phyloP scores from a whole-genome alignment of 805 yeast genomes.

The Candida ficus region DNA sequence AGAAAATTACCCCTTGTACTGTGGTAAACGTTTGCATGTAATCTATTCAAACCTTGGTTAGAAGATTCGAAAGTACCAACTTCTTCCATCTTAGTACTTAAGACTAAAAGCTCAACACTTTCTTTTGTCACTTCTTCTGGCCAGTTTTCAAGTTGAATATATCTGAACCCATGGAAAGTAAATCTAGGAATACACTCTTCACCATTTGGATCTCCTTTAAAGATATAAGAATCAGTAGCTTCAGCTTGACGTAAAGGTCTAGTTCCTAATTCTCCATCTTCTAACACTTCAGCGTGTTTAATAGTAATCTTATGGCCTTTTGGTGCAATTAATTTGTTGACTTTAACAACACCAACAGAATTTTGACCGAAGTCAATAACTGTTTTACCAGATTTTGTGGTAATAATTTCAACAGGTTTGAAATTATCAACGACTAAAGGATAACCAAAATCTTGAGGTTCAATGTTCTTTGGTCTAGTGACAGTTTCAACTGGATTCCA shows the following conservation, averaged over 20 bases:
- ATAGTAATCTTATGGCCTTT: conserved; percentile 9
- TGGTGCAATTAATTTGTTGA: conserved; percentile 10
- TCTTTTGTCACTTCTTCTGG: conserved; percentile 12
- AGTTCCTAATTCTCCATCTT: conserved; percentile 12
- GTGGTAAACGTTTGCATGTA: conserved; percentile 13
- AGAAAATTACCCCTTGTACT: conserved; percentile 17
- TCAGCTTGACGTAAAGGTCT: conserved; percentile 15
- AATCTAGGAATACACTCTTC: conserved; percentile 15
- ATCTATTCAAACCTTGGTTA: conserved; percentile 9
- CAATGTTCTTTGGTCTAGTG: conserved; percentile 9
- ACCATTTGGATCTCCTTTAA: conserved; percentile 10
- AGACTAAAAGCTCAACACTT: conserved; percentile 9
- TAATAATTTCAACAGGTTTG: conserved; percentile 10
- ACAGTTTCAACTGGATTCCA: conserved; percentile 10
- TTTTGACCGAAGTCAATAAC: conserved; percentile 15
- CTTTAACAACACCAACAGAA: conserved; percentile 15
- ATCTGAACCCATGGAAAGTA: conserved; percentile 17
- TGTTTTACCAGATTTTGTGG: conserved; percentile 9
- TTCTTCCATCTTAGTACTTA: conserved; percentile 11
- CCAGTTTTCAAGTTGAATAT: conserved; percentile 12
- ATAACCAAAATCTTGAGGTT: conserved; percentile 14
- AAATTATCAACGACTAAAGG: conserved; percentile 8
- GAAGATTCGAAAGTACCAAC: conserved; percentile 12
- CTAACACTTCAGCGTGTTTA: conserved; percentile 16
- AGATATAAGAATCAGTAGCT: conserved; percentile 10